Percentiles rank a stretch among this genome's conserved stretches.
Evolutionary conservation across 2,329 filamentous ascomycete genomes (phyloP).

Genomic region (Neurospora sp.): DNA sequence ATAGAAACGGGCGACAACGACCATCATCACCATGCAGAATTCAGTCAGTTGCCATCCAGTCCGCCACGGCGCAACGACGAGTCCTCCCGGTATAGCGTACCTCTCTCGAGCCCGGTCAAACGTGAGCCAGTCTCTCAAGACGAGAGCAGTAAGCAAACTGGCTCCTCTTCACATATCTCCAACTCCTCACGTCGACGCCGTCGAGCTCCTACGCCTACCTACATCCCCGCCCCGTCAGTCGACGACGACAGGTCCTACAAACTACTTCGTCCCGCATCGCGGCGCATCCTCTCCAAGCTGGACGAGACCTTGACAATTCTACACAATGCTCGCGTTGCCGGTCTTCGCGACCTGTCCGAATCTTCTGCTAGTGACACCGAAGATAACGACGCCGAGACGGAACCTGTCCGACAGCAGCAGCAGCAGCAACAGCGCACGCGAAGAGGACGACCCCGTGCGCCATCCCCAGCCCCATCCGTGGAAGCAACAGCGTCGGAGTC

Average conservation of each 20-base stretch:
- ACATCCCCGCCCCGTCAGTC: conserved; percentile 47
- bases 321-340: conserved; percentile 54
- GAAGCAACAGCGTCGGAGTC: neutral
- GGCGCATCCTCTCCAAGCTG: conserved; percentile 59
- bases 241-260: conserved; percentile 60
- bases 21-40: neutral
- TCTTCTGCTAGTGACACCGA: conserved; percentile 11
- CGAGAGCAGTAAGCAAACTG: neutral
- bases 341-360: conserved; percentile 22
- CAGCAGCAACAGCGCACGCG: neutral
- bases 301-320: conserved; percentile 62
- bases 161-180: neutral
- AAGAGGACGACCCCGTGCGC: neutral
- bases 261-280: conserved; percentile 57
- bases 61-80: neutral
- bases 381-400: conserved; percentile 2
- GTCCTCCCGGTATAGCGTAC: neutral
- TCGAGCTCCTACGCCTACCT: conserved; percentile 13
- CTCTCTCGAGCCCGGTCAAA: neutral
- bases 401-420: neutral
- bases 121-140: neutral
- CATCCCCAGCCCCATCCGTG: neutral
- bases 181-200: conserved; percentile 8
- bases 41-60: neutral
- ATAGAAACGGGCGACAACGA: neutral